phyloP scores from a whole-genome alignment of 208 protist genomes.

The Trypanosoma lewisi region DNA sequence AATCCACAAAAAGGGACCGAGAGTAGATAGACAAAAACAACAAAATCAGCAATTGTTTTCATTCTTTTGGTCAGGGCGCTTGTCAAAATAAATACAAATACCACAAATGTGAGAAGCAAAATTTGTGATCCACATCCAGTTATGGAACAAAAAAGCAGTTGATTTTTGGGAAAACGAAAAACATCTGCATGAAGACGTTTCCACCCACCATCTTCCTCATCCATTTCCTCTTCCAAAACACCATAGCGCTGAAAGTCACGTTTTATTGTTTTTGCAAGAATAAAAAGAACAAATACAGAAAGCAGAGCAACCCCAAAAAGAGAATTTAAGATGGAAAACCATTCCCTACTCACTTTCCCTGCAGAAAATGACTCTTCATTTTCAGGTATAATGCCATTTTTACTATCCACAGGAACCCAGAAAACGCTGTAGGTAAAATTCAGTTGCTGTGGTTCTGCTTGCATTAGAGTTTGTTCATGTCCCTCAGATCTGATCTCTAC shows the following conservation, averaged over 20 bases:
- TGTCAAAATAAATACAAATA: background rate
- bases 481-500: background rate
- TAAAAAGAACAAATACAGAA: conserved; percentile 3
- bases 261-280: conserved; percentile 3
- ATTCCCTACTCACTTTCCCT: background rate
- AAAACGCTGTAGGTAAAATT: background rate
- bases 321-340: conserved; percentile 4
- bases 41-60: background rate
- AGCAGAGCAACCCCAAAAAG: background rate
- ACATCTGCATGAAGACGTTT: conserved; percentile 11
- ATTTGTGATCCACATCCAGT: background rate
- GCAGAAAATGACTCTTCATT: background rate
- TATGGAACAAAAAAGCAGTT: background rate
- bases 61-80: background rate
- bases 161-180: conserved; percentile 1
- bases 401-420: background rate
- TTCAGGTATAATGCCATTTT: background rate
- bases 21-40: background rate
- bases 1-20: background rate
- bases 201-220: conserved; percentile 5
- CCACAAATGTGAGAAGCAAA: background rate
- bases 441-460: background rate
- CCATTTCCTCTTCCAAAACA: background rate
- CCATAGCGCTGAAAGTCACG: conserved; percentile 8
- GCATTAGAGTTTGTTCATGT: background rate